phyloP scores from a whole-genome alignment of 164 flowering plant species.

The Tetracentron sinense region DNA sequence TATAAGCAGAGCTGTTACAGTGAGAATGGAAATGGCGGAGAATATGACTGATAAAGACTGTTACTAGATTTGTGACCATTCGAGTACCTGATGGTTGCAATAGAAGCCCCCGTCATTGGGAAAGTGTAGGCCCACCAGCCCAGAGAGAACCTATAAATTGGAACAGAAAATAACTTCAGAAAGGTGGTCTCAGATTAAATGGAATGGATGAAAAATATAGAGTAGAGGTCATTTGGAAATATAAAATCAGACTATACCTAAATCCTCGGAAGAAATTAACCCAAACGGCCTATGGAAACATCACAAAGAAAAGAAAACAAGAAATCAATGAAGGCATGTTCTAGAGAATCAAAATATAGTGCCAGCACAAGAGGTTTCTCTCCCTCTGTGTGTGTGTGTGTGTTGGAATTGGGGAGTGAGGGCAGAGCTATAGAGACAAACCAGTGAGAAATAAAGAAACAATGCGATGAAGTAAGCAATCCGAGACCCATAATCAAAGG shows the following conservation, averaged over 20 bases:
- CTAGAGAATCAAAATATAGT: too few relatives aligned
- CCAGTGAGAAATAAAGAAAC: constrained; percentile 80
- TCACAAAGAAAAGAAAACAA: background rate
- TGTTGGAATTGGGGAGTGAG: too few relatives aligned
- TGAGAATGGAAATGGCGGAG: constrained; percentile 43
- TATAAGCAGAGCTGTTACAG: constrained; percentile 52
- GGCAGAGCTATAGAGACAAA: constrained; percentile 17
- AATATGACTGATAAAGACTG: constrained; percentile 43
- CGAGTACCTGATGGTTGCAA: constrained; percentile 43
- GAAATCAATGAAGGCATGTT: too few relatives aligned
- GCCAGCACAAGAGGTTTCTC: too few relatives aligned
- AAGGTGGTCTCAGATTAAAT: background rate
- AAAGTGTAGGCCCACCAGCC: constrained; percentile 31
- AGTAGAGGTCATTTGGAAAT: background rate
- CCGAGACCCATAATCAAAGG: constrained; percentile 55
- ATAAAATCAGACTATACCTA: background rate
- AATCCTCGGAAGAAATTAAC: background rate
- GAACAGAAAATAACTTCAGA: background rate
- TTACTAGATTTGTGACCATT: constrained; percentile 40
- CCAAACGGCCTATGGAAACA: background rate
- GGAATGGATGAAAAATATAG: background rate
- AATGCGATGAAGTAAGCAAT: constrained; percentile 69
- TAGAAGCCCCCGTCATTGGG: constrained; percentile 22
- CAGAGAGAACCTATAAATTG: constrained; percentile 1
- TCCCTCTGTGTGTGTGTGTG: too few relatives aligned